Evolutionary conservation across 257 asterid genomes (phyloP).

Genomic region (Ophiorrhiza pumila): DNA sequence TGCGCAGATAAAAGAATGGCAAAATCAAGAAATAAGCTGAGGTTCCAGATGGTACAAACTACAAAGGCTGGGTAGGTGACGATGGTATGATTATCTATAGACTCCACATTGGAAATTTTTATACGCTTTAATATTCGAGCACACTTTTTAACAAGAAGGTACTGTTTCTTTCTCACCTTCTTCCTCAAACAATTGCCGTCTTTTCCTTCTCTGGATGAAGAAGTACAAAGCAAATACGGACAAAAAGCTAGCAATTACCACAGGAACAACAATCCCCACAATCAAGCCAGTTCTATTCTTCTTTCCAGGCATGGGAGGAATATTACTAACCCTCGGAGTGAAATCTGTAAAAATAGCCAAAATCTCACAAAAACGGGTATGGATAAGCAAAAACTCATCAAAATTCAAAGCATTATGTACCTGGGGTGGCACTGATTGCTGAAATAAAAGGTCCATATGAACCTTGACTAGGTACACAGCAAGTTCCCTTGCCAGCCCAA

Average conservation of each 20-base stretch:
- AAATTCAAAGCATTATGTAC: slow-evolving; percentile 34
- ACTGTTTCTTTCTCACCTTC: slow-evolving; percentile 39
- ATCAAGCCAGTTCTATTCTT: slow-evolving; percentile 48
- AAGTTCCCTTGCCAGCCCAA: slow-evolving; percentile 95
- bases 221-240: slow-evolving; percentile 32
- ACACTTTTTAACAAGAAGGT: neutral
- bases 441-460: slow-evolving; percentile 72
- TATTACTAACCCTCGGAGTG: slow-evolving; percentile 46
- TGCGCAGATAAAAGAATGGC: neutral
- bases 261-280: slow-evolving; percentile 54
- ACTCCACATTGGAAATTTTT: neutral
- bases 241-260: slow-evolving; percentile 35
- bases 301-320: slow-evolving; percentile 36
- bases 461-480: slow-evolving; percentile 68
- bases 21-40: neutral
- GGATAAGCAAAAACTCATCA: neutral
- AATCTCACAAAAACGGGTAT: neutral
- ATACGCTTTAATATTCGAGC: neutral
- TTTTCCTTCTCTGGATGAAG: slow-evolving; percentile 40
- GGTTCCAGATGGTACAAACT: neutral
- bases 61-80: neutral
- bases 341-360: slow-evolving; percentile 43
- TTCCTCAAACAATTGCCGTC: slow-evolving; percentile 35
- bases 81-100: neutral
- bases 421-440: slow-evolving; percentile 73